Conservation (phyloP, 2,329 filamentous ascomycete genomes). For the Pseudocercospora macadamiae region DNA sequence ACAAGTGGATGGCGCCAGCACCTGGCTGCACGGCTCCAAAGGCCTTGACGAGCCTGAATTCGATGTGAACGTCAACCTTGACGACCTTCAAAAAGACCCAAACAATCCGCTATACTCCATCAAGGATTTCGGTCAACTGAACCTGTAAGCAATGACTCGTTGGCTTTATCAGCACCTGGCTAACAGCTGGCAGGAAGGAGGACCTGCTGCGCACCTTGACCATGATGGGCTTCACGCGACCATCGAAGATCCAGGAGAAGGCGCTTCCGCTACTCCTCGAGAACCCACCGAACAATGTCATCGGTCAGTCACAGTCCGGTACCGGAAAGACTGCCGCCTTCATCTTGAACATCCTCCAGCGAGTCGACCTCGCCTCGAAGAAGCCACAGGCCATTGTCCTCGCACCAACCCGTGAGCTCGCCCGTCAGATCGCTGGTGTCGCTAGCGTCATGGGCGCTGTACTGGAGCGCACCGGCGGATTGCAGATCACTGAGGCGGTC, state of each 20-base stretch:
- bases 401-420: conserved; percentile 90
- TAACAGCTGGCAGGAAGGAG: conserved; percentile 47
- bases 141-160: conserved; percentile 66
- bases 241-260: conserved; percentile 96
- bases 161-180: background rate
- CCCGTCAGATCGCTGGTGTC: conserved; percentile 89
- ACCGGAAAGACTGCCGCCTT: conserved; percentile 98
- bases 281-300: conserved; percentile 89
- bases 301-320: conserved; percentile 98
- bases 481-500: conserved; percentile 80
- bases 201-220: conserved; percentile 76
- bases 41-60: conserved; percentile 71
- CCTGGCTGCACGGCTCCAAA: conserved; percentile 43
- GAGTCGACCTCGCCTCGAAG: conserved; percentile 72
- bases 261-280: conserved; percentile 86
- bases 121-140: conserved; percentile 80
- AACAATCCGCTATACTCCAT: conserved; percentile 87
- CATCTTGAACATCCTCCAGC: conserved; percentile 85
- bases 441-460: conserved; percentile 83
- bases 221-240: conserved; percentile 85
- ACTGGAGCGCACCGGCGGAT: conserved; percentile 62
- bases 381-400: conserved; percentile 85
- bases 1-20: conserved; percentile 51
- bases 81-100: conserved; percentile 82
- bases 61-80: conserved; percentile 90